Base-by-base conservation (phyloP, 2,329 filamentous ascomycete genomes). In the Aquanectria penicillioides region DNA sequence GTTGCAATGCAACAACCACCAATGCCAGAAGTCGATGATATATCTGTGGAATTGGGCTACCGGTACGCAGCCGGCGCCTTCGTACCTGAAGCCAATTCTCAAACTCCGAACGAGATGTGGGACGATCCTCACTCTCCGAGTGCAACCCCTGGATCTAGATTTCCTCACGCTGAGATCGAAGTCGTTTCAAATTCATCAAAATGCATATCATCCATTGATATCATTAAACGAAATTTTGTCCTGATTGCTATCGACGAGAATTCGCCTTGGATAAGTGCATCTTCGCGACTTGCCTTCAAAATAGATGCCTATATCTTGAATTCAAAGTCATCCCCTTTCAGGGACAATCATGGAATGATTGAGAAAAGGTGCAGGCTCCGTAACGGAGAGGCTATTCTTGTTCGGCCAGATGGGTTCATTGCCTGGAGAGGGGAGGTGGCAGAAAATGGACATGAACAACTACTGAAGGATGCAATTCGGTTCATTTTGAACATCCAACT, bases 351-450 rank as follows among this genome's bases (percentile, higher is more conserved):
- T 17, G 46, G 46, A 2, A 4, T 18, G 6, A 15, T 28, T 28
- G 31, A 18, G n/a, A 13, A 26, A 13, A 49, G 37, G 12, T 49
- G 46, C 7, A 31, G 33, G 9, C 46, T 49, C 6, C 12, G n/a
- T 2, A 20, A 25, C 28, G 31, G 33, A 13, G 33, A 17, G 2
- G 46, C 31, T 2, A 49, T 49, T 37, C 46, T 49, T 37, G 33
- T 49, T 12, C 31, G 46, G 3, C 46, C 46, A 3, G 46, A 49
- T 22, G 46, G 46, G 2, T 49, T 49, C 12, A 49, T 49, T n/a
- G 46, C 46, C 12, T 49, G 46, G 46, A 1, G 46, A 37, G 46
- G 46, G 13, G n/a, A 28, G 8, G 12, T 3, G 23, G n/a, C 13
- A 5, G 20, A 15, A 1, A 3, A 13, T 9, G 22, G 23, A n/a